Evolutionary conservation across 2,329 filamentous ascomycete species (phyloP), one percentile per base, ranked within the genome.

Genomic region (Ascochyta fabae): DNA sequence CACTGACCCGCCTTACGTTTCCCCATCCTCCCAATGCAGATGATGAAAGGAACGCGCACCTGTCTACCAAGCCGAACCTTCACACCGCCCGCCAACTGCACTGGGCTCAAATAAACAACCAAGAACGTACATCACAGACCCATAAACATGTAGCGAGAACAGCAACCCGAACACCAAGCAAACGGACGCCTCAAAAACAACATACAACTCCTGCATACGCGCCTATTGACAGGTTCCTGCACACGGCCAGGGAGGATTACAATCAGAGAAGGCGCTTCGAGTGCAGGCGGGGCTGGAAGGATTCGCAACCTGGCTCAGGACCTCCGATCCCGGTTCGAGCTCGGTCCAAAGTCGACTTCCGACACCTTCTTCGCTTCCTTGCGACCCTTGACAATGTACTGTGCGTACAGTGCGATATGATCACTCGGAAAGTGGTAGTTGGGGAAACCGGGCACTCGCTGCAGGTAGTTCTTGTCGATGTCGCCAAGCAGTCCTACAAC

Each of bases 361-460:
- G 70, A 66, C 8, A 69, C 66, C 60, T 75, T 74, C 79, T 88
- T 89, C 36, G 53, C 53, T 49, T 94, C 91, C 79, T 95, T 96
- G 68, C 90, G 86, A 34, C 87, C 84, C 80, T 96, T 96, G 80
- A 96, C 89, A 65, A 90, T 86, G 76, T 96, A 96, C 74, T 96
- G 90, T 48, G 90, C 89, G 82, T 93, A 88, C 71, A 96, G 86
- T 71, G 93, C 91, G 67, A 97, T 86, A 75, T 97, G 93, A 72
- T 97, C 93, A 66, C 91, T 91, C 1, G 93, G 93, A 82, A 96
- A 96, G 79, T 96, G 92, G 79, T 92, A 94, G 75, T 95, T 93
- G 19, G 93, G 93, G 78, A 96, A 96, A 0, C 92, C 92, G 3
- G 93, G 92, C 24, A 97, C 91, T 48, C 88, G 86, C 75, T 91